Conservation (phyloP, 208 protist species). For the Crithidia fasciculata region DNA sequence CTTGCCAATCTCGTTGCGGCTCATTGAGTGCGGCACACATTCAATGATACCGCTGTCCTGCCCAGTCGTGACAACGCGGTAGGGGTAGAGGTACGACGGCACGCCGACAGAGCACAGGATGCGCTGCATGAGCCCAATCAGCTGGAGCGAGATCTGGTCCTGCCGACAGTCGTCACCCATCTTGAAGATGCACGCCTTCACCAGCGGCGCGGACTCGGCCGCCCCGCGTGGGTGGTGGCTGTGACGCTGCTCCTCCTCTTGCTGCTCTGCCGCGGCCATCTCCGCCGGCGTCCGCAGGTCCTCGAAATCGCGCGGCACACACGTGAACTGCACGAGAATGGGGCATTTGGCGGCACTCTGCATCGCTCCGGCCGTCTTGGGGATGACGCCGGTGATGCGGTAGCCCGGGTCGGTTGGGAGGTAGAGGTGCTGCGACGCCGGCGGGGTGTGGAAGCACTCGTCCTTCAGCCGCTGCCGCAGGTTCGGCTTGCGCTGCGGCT, state of each 20-base stretch:
- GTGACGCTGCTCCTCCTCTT: conserved; percentile 25
- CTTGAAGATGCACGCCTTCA: conserved; percentile 95
- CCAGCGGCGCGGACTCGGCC: conserved; percentile 18
- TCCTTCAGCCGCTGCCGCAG: conserved; percentile 73
- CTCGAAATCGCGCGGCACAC: conserved; percentile 48
- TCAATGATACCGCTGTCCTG: conserved; percentile 93
- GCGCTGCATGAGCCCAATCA: conserved; percentile 88
- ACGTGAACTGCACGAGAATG: conserved; percentile 90
- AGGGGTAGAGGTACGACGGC: conserved; percentile 92
- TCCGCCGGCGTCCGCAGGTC: conserved; percentile 42
- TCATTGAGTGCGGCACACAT: conserved; percentile 85
- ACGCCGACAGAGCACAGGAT: conserved; percentile 85
- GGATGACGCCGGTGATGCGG: conserved; percentile 77
- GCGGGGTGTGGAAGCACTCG: conserved; percentile 62
- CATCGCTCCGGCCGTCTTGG: conserved; percentile 81
- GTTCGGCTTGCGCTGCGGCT: conserved; percentile 74
- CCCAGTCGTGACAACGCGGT: conserved; percentile 91
- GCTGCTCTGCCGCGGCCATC: conserved; percentile 23
- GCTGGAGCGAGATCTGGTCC: conserved; percentile 94
- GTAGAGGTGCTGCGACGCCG: conserved; percentile 71
- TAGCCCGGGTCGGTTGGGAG: conserved; percentile 81
- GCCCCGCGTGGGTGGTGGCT: not conserved
- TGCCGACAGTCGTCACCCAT: conserved; percentile 96
- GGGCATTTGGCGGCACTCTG: conserved; percentile 92
- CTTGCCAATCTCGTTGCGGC: conserved; percentile 92